Evolutionary conservation across 2,329 filamentous ascomycete genomes (phyloP), one percentile per base, ranked within the genome.

Genomic region (Graphilbum sp.): DNA sequence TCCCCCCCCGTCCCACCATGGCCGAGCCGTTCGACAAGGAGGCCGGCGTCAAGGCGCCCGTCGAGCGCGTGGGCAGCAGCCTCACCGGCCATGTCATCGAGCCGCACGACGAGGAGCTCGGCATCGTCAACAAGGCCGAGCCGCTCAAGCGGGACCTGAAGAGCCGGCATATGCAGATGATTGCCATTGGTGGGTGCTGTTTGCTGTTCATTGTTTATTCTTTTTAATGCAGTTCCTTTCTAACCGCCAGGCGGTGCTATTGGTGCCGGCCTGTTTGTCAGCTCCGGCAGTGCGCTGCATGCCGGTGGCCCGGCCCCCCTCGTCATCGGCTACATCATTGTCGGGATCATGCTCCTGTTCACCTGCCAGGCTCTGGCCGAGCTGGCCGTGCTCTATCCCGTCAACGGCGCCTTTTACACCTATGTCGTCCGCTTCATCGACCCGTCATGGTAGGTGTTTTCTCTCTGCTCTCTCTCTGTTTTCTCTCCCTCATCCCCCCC

Each of bases 231-330:
- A 10, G 18, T 13, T 16, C 19, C 16, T 5, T 16, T 3, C 27
- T 21, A 20, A 27, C 20, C 11, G 25, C 13, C 38, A 60, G 59
- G 59, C 38, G 61, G 60, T 49, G 56, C 61, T 13, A 63, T 64
- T 35, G 60, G 61, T 41, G 60, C 60, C 45, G 79, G 79, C 60
- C 64, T 84, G 10, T 84, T 84, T 53, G 75, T 85, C 41, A 71
- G 75, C 35, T 77, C 75, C 3, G 77, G 75, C 35, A 54, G 53
- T 32, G 74, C 75, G 27, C 57, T 81, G 37, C 58, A 64, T 19
- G 60, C 54, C n/a, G 77, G 75, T 49, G 78, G 77, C 20, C 78
- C 76, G 15, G 60, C 55, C 3, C 47, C 59, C 9, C 49, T 65
- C 44, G 50, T 67, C 27, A 61, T 68, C 44, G 61, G 61, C 45